Percentiles rank a stretch among this genome's conserved stretches.
Evolutionary conservation across 805 yeast species (phyloP).

Genomic region (Brettanomyces nanus): DNA sequence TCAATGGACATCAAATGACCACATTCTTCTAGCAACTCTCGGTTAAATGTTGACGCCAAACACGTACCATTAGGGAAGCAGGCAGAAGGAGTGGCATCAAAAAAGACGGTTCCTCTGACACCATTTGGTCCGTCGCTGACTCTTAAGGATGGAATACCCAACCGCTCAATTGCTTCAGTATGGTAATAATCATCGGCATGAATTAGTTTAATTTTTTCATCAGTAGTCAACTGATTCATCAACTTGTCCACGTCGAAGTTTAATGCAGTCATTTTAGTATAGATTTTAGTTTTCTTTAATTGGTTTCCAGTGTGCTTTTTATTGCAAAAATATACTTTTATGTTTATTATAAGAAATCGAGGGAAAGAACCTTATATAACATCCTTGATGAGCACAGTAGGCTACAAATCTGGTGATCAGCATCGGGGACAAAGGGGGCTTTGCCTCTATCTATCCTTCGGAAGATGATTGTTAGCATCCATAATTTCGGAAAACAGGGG

Average conservation of each 20-base stretch:
- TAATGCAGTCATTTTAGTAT: too few species aligned
- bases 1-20: constrained; percentile 37
- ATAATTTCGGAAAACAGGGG: too few species aligned
- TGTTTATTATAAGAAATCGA: too few species aligned
- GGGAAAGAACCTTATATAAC: neutral
- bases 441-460: too few species aligned
- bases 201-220: constrained; percentile 25
- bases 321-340: too few species aligned
- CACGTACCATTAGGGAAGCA: constrained; percentile 42
- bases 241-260: constrained; percentile 15
- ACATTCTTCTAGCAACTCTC: constrained; percentile 28
- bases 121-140: constrained; percentile 42
- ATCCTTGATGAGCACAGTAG: neutral
- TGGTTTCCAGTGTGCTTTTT: neutral
- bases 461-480: too few species aligned
- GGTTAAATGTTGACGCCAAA: constrained; percentile 36
- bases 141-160: constrained; percentile 29
- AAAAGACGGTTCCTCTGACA: constrained; percentile 34
- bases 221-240: constrained; percentile 16
- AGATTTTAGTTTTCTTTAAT: neutral
- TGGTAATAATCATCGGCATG: constrained; percentile 33
- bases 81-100: constrained; percentile 33
- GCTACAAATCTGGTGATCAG: too few species aligned
- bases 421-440: too few species aligned
- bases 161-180: constrained; percentile 25